Conservation (phyloP, 352 stramenopile species). For the Bremia lactucae region DNA sequence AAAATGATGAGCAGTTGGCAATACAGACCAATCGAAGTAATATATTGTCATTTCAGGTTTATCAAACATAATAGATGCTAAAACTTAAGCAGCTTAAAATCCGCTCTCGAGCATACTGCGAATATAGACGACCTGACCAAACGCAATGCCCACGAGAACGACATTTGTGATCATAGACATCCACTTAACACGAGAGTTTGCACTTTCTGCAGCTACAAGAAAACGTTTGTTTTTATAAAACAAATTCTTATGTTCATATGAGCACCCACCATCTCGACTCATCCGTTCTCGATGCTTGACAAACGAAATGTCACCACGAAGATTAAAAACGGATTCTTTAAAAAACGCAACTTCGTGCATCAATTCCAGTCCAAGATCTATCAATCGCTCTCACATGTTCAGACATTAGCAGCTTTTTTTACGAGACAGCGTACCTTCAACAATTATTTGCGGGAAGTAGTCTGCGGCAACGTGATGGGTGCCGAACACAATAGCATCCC, state of each 20-base stretch:
- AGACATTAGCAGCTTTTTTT: not conserved
- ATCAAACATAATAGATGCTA: too few relatives aligned
- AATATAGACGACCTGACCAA: constrained; percentile 79
- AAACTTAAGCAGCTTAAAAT: constrained; percentile 31
- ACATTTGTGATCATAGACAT: constrained; percentile 70
- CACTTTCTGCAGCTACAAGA: constrained; percentile 52
- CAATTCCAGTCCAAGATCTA: constrained; percentile 64
- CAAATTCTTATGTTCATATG: not conserved
- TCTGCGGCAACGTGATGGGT: constrained; percentile 47
- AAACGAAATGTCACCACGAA: constrained; percentile 70
- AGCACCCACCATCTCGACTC: constrained; percentile 54
- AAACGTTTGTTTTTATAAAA: not conserved
- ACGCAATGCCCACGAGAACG: constrained; percentile 64
- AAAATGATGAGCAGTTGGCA: too few relatives aligned
- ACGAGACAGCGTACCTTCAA: constrained; percentile 36
- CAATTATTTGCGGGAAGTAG: constrained; percentile 69
- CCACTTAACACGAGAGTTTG: constrained; percentile 77
- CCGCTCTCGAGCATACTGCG: constrained; percentile 66
- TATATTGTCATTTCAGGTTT: too few relatives aligned
- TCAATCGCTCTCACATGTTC: not conserved
- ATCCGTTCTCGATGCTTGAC: constrained; percentile 67
- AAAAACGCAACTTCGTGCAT: constrained; percentile 78
- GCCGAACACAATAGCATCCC: constrained; percentile 40
- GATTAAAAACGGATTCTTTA: constrained; percentile 66
- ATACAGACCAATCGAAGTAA: too few relatives aligned